Base-by-base conservation (phyloP, 805 yeast species). In the Yarrowia sp. region DNA sequence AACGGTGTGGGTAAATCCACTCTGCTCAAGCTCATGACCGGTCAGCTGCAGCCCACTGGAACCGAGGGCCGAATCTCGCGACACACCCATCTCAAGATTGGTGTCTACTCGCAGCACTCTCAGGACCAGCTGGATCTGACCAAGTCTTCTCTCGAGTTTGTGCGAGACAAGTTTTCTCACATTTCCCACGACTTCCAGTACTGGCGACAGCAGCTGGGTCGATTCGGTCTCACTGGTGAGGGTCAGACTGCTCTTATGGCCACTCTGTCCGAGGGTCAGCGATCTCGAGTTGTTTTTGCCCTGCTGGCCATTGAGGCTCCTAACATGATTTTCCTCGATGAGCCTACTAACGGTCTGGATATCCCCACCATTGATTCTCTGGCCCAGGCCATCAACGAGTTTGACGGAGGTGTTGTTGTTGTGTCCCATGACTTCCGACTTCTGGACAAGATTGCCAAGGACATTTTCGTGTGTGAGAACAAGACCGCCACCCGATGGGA, bases 1-100 rank as follows among this genome's bases (percentile, higher is more conserved):
- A 93, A 93, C 78, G 99, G 99, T 90, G 93, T 93, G 72, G 99
- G 99, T 81, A 93, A 93, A 80, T 92, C 98, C 62, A 93, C 99
- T 19, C 81, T 93, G 75, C 86, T 95, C 77, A 95, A 95, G 78
- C 83, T 95, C 74, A 93, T 95, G 96, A 96, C 97, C 72, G 99
- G 99, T 79, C 87, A 85, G 71, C 83, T 93, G 74, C 85, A 82
- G 71, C 90, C 98, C 64, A 97, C 93, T 78, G 79, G 84, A 69
- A 41, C 41, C n/a, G 56, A 61, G 54, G 99, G 99, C 75, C 88
- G 98, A 81, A 96, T 95, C 67, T 91, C 97, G 66, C 89, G 96
- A 78, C 99, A 95, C 80, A 89, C 98, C 26, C 99, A 95, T 78
- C 87, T 95, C 78, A 95, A 95, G 83, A 86, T 95, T 77, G 99